Evolutionary conservation across 139 green algal species (phyloP), one percentile per base, ranked within the genome.

Genomic region (Penium margaritaceum): DNA sequence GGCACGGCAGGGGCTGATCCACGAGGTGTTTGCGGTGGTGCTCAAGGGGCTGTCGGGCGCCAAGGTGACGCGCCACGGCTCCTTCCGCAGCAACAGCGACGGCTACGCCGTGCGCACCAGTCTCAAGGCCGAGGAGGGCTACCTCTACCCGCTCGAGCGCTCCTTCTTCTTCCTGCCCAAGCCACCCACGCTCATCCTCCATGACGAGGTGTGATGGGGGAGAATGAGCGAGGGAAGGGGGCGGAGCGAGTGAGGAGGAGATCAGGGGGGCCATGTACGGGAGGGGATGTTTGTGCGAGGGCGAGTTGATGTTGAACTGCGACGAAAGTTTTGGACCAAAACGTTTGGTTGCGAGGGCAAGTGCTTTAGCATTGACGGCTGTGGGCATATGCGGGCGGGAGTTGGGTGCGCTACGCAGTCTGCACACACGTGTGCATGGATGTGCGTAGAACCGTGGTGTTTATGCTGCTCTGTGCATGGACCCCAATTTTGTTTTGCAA

Each of bases 161-260:
- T 86, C 88, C 39, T 97, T 98, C 90, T 96, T 98, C 85, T 97
- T 95, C 80, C 83, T 97, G 0, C 89, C 93, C 60, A 98, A 98
- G 81, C 94, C 94, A 35, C 91, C 93, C n/a, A 88, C 91, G 65
- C 87, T 96, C 41, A 85, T 97, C 67, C 72, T 78, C 47, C 87
- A 90, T 68, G 90, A 95, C 1, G 90, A 97, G 53, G 85, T 97
- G 30, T 6, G 70, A 29, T 17, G 63, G 24, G 61, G 37, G 61
- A 53, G 21, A 68, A 27, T 9, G 21, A 68, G 61, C 14, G 61
- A 68, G 14, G 14, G 21, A 46, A 19, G 14, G 61, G 53, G 61
- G 14, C 14, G 14, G 61, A 7, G 61, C 12, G 36, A 5, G 41
- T 7, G 41, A 51, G 41, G 41, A 51, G 41, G 41, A 12, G 41